Conservation (phyloP, 164 flowering plant species). For the Vitis riparia region DNA sequence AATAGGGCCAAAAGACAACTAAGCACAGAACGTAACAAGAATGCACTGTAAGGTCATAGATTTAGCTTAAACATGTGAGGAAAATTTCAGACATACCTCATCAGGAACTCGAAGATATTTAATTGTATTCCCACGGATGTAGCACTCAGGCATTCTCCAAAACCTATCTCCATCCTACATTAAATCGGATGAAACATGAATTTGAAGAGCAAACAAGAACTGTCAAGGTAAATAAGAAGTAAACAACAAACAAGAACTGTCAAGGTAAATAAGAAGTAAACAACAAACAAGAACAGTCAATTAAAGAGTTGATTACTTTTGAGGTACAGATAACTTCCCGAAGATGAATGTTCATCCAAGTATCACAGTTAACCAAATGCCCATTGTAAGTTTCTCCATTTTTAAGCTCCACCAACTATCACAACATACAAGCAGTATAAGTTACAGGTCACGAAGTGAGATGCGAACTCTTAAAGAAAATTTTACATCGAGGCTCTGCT, state of each 20-base stretch:
- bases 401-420: conserved; percentile 89
- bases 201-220: neutral
- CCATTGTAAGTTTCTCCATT: conserved; percentile 98
- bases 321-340: conserved; percentile 98
- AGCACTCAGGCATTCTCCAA: conserved; percentile 99
- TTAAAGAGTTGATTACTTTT: conserved; percentile 44
- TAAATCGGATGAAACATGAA: neutral
- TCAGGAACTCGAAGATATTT: conserved; percentile 99
- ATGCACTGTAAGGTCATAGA: too few relatives aligned
- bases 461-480: neutral
- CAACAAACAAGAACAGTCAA: neutral
- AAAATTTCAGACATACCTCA: conserved; percentile 58
- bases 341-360: conserved; percentile 99
- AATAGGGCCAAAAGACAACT: too few relatives aligned
- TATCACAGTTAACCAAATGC: conserved; percentile 95
- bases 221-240: neutral
- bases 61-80: too few relatives aligned
- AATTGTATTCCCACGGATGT: conserved; percentile 93
- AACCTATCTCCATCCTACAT: conserved; percentile 93
- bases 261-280: neutral
- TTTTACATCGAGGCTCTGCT: neutral
- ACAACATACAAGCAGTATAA: conserved; percentile 13
- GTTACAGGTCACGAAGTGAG: neutral
- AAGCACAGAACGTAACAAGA: too few relatives aligned
- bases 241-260: neutral